Percentiles rank a stretch among this genome's conserved stretches.
Conservation (phyloP, 345 rosid species). For the Rhizophora apiculata region DNA sequence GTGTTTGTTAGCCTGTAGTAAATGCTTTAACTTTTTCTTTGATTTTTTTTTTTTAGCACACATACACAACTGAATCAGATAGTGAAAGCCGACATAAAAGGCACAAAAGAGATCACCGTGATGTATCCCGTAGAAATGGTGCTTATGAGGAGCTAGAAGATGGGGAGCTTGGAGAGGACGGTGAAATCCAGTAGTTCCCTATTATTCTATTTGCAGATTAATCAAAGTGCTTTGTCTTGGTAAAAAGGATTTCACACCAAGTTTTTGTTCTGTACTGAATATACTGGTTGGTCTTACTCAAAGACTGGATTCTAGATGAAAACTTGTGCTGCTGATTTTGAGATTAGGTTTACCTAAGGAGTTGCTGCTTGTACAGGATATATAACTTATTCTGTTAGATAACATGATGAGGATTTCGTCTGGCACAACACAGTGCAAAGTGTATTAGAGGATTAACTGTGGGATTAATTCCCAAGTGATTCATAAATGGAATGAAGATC, state of each 20-base stretch:
- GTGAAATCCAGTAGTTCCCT: conserved; percentile 58
- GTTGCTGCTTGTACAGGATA: not conserved
- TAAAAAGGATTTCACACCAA: conserved; percentile 4
- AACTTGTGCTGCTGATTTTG: conserved; percentile 3
- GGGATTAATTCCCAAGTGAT: not conserved
- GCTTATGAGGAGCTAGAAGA: conserved; percentile 85
- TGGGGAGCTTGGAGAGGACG: conserved; percentile 93
- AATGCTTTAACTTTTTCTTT: conserved; percentile 1
- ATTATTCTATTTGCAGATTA: not conserved
- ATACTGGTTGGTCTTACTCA: not conserved
- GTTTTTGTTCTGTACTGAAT: conserved; percentile 1
- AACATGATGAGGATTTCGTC: not conserved
- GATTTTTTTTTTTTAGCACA: conserved; percentile 46
- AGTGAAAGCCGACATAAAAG: conserved; percentile 67
- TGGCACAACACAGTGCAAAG: not conserved
- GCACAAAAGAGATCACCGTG: conserved; percentile 73
- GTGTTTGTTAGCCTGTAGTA: conserved; percentile 8
- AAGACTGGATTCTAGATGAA: not conserved
- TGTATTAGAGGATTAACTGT: not conserved
- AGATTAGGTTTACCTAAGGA: not conserved
- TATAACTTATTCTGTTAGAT: not conserved
- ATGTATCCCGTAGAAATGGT: conserved; percentile 59
- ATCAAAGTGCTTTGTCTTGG: conserved; percentile 11
- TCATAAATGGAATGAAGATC: not conserved
- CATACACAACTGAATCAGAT: conserved; percentile 79